A percentile compares a stretch with the other conserved stretches of the same genome.
Conservation (phyloP, 164 flowering plant genomes). For the Vitis amurensis region DNA sequence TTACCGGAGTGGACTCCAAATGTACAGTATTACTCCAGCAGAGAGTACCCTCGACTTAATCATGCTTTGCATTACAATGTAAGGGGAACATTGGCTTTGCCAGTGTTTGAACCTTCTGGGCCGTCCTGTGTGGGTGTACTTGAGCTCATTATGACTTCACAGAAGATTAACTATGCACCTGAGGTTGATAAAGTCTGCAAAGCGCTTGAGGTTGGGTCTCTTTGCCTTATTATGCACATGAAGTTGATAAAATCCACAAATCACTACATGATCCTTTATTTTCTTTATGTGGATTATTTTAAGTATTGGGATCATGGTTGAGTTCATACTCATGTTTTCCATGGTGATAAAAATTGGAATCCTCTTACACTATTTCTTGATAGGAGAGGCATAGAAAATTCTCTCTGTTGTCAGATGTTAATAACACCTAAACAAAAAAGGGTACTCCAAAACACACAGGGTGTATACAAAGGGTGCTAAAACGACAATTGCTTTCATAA, state of each 20-base stretch:
- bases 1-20: constrained; percentile 98
- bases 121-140: constrained; percentile 90
- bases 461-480: too few species aligned
- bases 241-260: not conserved
- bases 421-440: too few species aligned
- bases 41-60: constrained; percentile 72
- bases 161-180: constrained; percentile 83
- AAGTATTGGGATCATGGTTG: not conserved
- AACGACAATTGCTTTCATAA: too few species aligned
- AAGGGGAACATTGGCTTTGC: constrained; percentile 87
- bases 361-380: not conserved
- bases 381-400: too few species aligned
- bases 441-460: too few species aligned
- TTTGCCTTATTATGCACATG: not conserved
- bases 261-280: not conserved
- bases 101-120: constrained; percentile 89
- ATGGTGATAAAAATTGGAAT: not conserved
- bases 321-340: not conserved
- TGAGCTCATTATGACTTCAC: constrained; percentile 92
- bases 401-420: too few species aligned
- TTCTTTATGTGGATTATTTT: not conserved
- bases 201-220: constrained; percentile 87
- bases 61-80: constrained; percentile 83
- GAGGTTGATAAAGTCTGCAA: constrained; percentile 98
- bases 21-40: constrained; percentile 86